Percentiles rank a stretch among this genome's conserved stretches.
These are phyloP conservation scores for Dryas alaskensis DNA, from an alignment of 306 rosid species.

Conservation along the genomic window DNA sequence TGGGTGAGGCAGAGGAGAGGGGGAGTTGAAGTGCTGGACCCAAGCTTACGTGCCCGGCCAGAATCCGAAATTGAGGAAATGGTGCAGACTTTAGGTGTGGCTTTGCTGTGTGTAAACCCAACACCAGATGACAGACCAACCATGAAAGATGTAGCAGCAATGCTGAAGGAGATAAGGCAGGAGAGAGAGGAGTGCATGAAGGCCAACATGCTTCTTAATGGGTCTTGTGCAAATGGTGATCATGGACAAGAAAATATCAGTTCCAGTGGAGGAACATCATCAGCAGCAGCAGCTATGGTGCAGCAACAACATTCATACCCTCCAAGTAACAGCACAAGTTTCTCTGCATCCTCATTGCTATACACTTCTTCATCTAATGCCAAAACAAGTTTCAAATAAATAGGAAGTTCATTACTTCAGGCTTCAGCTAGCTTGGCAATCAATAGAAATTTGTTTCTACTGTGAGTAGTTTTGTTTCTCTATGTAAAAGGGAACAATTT, in stretches of 20 bases:
- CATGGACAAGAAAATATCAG: slow-evolving; percentile 27
- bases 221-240: slow-evolving; percentile 34
- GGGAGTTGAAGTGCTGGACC: slow-evolving; percentile 50
- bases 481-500: neutral
- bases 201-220: slow-evolving; percentile 42
- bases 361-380: slow-evolving; percentile 38
- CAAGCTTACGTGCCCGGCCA: slow-evolving; percentile 47
- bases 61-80: slow-evolving; percentile 65
- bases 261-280: slow-evolving; percentile 24
- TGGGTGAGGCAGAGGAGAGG: slow-evolving; percentile 73
- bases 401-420: slow-evolving; percentile 4
- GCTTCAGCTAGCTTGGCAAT: neutral
- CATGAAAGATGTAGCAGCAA: slow-evolving; percentile 84
- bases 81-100: slow-evolving; percentile 79
- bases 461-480: neutral
- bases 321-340: slow-evolving; percentile 35
- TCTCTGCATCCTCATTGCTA: slow-evolving; percentile 37
- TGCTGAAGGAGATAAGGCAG: slow-evolving; percentile 70
- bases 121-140: slow-evolving; percentile 69
- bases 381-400: slow-evolving; percentile 28
- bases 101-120: slow-evolving; percentile 72
- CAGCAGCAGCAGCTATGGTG: slow-evolving; percentile 15
- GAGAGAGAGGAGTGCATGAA: slow-evolving; percentile 53
- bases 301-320: slow-evolving; percentile 24
- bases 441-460: neutral